A percentile compares a stretch with the other conserved stretches of the same genome.
phyloP scores from a whole-genome alignment of 1,284 basidiomycete species.

The Ganoderma sinense region DNA sequence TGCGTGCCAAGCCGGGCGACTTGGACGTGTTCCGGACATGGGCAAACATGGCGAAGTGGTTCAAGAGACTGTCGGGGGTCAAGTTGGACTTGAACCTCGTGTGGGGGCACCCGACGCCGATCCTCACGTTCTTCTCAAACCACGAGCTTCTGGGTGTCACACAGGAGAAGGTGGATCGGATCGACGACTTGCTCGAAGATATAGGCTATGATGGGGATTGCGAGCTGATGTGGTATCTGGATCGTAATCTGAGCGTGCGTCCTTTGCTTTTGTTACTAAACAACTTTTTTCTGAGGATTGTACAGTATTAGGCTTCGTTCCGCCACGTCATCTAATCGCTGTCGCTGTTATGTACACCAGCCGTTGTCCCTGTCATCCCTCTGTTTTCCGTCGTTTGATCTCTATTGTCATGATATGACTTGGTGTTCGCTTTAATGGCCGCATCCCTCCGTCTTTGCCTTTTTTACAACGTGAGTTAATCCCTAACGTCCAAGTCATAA shows the following conservation, averaged over 20 bases:
- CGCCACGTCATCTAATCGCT: not conserved
- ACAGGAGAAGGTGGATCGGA: not conserved
- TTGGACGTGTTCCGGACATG: not conserved
- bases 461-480: too few species aligned
- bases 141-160: not conserved
- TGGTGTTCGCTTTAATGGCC: too few species aligned
- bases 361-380: too few species aligned
- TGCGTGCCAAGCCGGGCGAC: not conserved
- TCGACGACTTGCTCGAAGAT: not conserved
- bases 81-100: not conserved
- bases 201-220: not conserved
- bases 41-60: not conserved
- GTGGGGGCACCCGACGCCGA: not conserved
- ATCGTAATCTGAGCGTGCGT: not conserved
- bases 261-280: not conserved
- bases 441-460: too few species aligned
- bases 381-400: too few species aligned
- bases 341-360: not conserved
- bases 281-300: not conserved
- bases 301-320: not conserved
- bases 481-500: too few species aligned
- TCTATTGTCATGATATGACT: too few species aligned
- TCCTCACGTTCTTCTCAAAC: not conserved
- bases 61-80: not conserved
- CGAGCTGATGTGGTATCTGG: not conserved